A percentile compares a stretch with the other conserved stretches of the same genome.
These are phyloP conservation scores for Cladorrhinum samala DNA, from an alignment of 495 filamentous ascomycete genomes.

Conservation along the genomic window DNA sequence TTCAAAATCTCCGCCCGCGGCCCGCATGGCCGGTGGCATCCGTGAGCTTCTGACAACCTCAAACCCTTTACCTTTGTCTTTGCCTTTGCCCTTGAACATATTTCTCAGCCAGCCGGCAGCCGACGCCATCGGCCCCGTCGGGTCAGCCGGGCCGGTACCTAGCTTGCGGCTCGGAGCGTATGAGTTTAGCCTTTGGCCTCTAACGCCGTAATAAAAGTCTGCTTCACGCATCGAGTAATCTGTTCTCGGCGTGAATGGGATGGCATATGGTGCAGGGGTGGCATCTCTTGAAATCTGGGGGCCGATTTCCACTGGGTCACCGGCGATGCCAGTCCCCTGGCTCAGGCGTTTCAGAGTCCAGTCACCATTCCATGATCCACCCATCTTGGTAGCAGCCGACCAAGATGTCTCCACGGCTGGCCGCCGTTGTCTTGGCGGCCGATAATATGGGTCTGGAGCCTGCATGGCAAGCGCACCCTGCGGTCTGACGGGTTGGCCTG, in stretches of 20 bases:
- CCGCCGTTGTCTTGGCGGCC: constrained; percentile 66
- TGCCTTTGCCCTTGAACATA: constrained; percentile 73
- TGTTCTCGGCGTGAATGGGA: constrained; percentile 44
- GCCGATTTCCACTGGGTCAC: constrained; percentile 34
- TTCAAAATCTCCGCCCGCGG: constrained; percentile 46
- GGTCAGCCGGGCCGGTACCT: constrained; percentile 91
- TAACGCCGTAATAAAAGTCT: constrained; percentile 90
- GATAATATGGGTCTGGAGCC: constrained; percentile 71
- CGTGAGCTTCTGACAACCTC: constrained; percentile 88
- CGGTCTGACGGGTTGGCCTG: constrained; percentile 33
- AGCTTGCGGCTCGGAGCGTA: constrained; percentile 73
- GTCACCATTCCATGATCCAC: constrained; percentile 47
- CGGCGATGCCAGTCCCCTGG: constrained; percentile 24
- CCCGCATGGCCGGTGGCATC: constrained; percentile 55
- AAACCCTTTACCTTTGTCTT: constrained; percentile 89
- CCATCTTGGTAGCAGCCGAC: constrained; percentile 30
- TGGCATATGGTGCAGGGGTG: constrained; percentile 35
- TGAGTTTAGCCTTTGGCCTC: constrained; percentile 79
- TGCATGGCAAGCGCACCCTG: constrained; percentile 42
- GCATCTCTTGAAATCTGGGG: constrained; percentile 33
- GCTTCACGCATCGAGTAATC: constrained; percentile 91
- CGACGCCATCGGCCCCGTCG: constrained; percentile 79
- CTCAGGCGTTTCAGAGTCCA: constrained; percentile 42
- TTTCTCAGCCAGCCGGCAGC: constrained; percentile 83
- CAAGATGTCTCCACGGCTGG: constrained; percentile 48